A percentile compares a stretch with the other conserved stretches of the same genome.
Evolutionary conservation across 2,329 filamentous ascomycete genomes (phyloP).

Genomic region (Venturia asperata): DNA sequence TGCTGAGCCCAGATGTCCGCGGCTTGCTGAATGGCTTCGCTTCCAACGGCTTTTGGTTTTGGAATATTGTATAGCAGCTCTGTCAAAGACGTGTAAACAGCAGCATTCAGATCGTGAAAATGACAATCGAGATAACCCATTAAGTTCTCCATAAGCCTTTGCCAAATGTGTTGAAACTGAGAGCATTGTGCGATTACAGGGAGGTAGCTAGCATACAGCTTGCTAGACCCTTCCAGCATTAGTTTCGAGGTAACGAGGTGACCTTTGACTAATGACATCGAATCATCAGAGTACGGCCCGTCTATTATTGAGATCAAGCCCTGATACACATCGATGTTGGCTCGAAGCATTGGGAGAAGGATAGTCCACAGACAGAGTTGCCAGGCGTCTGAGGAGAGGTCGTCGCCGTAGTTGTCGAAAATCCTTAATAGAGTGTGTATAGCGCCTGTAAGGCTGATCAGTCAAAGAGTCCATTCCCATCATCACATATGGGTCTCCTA

Average conservation of each 20-base stretch:
- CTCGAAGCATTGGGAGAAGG: slow-evolving; percentile 64
- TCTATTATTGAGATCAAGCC: neutral
- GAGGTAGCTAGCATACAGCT: slow-evolving; percentile 68
- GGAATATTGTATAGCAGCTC: slow-evolving; percentile 33
- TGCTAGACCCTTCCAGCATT: slow-evolving; percentile 56
- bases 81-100: slow-evolving; percentile 37
- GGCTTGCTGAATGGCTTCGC: slow-evolving; percentile 28
- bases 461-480: neutral
- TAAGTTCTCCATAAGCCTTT: slow-evolving; percentile 63
- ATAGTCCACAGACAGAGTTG: slow-evolving; percentile 73
- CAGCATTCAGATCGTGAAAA: slow-evolving; percentile 36
- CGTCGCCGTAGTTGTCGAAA: slow-evolving; percentile 83
- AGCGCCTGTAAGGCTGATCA: slow-evolving; percentile 60
- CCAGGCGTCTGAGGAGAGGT: slow-evolving; percentile 72
- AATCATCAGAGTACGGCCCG: slow-evolving; percentile 15
- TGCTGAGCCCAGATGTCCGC: slow-evolving; percentile 32
- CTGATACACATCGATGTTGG: neutral
- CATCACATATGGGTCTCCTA: slow-evolving; percentile 50
- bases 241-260: slow-evolving; percentile 36
- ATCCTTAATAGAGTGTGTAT: slow-evolving; percentile 88
- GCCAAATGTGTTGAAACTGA: slow-evolving; percentile 68
- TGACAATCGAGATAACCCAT: slow-evolving; percentile 41
- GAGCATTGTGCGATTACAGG: slow-evolving; percentile 59
- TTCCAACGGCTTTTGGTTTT: slow-evolving; percentile 24
- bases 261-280: slow-evolving; percentile 25